A percentile compares a stretch with the other conserved stretches of the same genome.
Evolutionary conservation across 495 filamentous ascomycete species (phyloP).

Genomic region (Hyaloscypha finlandica): DNA sequence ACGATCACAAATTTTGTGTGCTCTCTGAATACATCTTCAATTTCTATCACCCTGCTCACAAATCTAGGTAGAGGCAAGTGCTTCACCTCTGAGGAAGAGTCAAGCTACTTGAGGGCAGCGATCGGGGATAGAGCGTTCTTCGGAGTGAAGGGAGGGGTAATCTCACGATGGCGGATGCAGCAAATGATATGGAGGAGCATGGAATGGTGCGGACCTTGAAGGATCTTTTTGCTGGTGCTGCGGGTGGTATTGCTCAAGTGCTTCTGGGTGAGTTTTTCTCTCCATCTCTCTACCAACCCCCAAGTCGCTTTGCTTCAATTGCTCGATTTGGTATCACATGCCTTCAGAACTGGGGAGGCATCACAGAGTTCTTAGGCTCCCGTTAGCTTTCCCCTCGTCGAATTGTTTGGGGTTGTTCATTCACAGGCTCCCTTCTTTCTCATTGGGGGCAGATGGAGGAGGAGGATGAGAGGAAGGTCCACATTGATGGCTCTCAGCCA

Average conservation of each 20-base stretch:
- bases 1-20: neutral
- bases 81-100: neutral
- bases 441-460: no score
- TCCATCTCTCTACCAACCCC: neutral
- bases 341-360: slow-evolving; percentile 6
- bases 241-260: slow-evolving; percentile 91
- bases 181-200: slow-evolving; percentile 31
- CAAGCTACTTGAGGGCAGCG: neutral
- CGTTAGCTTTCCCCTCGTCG: no score
- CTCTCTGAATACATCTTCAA: neutral
- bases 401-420: no score
- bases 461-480: no score
- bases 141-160: slow-evolving; percentile 17
- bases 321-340: slow-evolving; percentile 20
- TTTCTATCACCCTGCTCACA: neutral
- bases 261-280: slow-evolving; percentile 71
- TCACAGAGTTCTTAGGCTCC: neutral
- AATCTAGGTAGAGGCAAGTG: neutral
- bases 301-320: slow-evolving; percentile 12
- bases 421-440: no score
- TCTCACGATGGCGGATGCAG: slow-evolving; percentile 31
- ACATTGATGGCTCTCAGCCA: no score
- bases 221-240: slow-evolving; percentile 89
- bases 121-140: neutral
- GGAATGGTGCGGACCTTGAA: slow-evolving; percentile 64